Percentiles rank a stretch among this genome's conserved stretches.
Evolutionary conservation across 2,329 filamentous ascomycete species (phyloP).

Genomic region (Aspergillus neotritici): DNA sequence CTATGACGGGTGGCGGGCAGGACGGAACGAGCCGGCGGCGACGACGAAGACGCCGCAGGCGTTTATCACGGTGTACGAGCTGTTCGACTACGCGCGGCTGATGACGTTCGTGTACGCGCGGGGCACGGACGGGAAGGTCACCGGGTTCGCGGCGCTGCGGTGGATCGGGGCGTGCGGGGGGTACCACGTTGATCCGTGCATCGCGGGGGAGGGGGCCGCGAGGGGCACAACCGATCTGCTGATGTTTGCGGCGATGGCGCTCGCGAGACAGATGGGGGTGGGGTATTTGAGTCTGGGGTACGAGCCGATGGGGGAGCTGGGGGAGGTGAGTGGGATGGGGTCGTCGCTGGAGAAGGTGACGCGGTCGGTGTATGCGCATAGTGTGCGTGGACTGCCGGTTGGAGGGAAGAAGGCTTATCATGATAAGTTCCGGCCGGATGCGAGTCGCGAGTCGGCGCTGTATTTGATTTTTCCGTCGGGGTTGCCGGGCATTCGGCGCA

Average conservation of each 20-base stretch:
- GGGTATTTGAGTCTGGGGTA: conserved; percentile 37
- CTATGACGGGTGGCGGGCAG: conserved; percentile 36
- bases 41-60: conserved; percentile 23
- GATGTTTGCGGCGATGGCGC: conserved; percentile 34
- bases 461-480: conserved; percentile 35
- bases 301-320: conserved; percentile 31
- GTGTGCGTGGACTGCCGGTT: conserved; percentile 31
- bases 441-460: conserved; percentile 25
- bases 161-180: conserved; percentile 32
- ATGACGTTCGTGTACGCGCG: conserved; percentile 41
- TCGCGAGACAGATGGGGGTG: conserved; percentile 28
- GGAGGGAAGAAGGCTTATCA: conserved; percentile 37
- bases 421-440: conserved; percentile 37
- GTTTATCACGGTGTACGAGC: conserved; percentile 40
- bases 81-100: conserved; percentile 32
- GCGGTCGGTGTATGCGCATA: conserved; percentile 25
- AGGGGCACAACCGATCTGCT: conserved; percentile 38
- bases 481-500: conserved; percentile 25
- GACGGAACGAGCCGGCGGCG: conserved; percentile 26
- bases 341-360: conserved; percentile 24
- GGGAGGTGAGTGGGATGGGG: conserved; percentile 30
- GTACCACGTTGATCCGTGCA: conserved; percentile 41
- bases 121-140: conserved; percentile 22
- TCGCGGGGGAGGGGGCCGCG: conserved; percentile 29
- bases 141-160: conserved; percentile 38